These are phyloP conservation scores for Cyclostephanos invisitatus DNA, from an alignment of 108 stramenopile species.

Conservation along the genomic window DNA sequence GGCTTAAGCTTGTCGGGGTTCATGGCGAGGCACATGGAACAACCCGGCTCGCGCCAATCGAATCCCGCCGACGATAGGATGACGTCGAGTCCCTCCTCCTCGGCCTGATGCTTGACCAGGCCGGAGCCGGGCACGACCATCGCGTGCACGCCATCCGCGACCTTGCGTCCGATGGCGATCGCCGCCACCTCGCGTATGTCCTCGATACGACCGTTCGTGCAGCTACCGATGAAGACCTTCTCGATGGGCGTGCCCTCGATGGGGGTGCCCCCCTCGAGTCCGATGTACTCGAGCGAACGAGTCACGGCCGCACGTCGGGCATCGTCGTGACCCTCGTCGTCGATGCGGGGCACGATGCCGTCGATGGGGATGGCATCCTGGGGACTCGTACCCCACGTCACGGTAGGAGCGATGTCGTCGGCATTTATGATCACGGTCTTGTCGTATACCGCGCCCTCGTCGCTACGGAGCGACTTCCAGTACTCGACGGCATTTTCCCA, in stretches of 20 bases:
- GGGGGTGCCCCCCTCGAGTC: slow-evolving; percentile 77
- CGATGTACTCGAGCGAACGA: slow-evolving; percentile 91
- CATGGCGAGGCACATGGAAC: slow-evolving; percentile 96
- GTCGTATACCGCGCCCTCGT: slow-evolving; percentile 89
- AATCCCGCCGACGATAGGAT: slow-evolving; percentile 91
- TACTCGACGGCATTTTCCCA: slow-evolving; percentile 90
- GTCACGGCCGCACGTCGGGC: slow-evolving; percentile 81
- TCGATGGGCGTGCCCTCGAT: slow-evolving; percentile 85
- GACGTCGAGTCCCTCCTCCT: slow-evolving; percentile 91
- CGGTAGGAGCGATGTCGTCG: slow-evolving; percentile 90
- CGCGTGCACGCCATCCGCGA: slow-evolving; percentile 84
- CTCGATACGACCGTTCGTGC: slow-evolving; percentile 96
- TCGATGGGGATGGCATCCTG: slow-evolving; percentile 89
- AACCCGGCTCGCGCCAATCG: slow-evolving; percentile 95
- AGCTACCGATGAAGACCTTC: slow-evolving; percentile 93
- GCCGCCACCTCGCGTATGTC: slow-evolving; percentile 91
- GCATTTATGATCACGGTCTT: slow-evolving; percentile 83
- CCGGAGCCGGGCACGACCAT: slow-evolving; percentile 95
- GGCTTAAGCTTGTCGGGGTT: slow-evolving; percentile 93
- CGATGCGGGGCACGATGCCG: slow-evolving; percentile 80
- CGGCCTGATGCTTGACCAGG: slow-evolving; percentile 92
- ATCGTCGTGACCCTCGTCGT: slow-evolving; percentile 53
- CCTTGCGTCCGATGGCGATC: slow-evolving; percentile 87
- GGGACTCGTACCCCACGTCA: slow-evolving; percentile 95
- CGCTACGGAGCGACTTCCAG: slow-evolving; percentile 78